Conservation (phyloP, 2,329 filamentous ascomycete species). For the Exophiala dermatitidis region DNA sequence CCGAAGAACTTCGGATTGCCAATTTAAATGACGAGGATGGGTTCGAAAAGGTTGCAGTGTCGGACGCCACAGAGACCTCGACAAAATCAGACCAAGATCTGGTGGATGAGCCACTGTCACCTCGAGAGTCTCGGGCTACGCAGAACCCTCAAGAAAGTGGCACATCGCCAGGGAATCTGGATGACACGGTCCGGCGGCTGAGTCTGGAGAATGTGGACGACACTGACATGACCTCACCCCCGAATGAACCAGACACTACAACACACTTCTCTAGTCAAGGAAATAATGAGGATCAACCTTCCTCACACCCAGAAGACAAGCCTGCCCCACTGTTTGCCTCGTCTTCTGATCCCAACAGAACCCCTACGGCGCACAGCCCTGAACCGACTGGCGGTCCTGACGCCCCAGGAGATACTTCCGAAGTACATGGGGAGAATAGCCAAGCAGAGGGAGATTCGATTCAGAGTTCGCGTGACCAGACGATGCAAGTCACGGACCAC, state of each 20-base stretch:
- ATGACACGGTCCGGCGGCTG: conserved; percentile 50
- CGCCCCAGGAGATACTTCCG: conserved; percentile 3
- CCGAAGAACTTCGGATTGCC: conserved; percentile 65
- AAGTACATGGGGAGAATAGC: conserved; percentile 5
- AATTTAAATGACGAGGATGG: conserved; percentile 83
- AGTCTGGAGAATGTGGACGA: conserved; percentile 32
- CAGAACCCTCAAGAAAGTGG: conserved; percentile 11
- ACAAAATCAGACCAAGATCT: conserved; percentile 54
- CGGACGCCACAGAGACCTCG: conserved; percentile 64
- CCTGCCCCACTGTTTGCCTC: conserved; percentile 57
- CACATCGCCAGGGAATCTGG: conserved; percentile 48
- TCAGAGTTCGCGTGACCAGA: conserved; percentile 15
- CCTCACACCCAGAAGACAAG: conserved; percentile 58
- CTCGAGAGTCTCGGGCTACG: conserved; percentile 28
- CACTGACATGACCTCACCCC: conserved; percentile 44
- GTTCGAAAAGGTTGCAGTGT: conserved; percentile 80
- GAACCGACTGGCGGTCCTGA: conserved; percentile 21
- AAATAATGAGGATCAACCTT: conserved; percentile 28
- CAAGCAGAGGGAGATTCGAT: conserved; percentile 19
- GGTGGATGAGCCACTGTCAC: conserved; percentile 69
- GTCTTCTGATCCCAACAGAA: conserved; percentile 23
- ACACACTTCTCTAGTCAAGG: background rate
- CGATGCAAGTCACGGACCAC: conserved; percentile 35
- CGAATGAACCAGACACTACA: conserved; percentile 17
- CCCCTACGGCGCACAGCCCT: conserved; percentile 26